These are phyloP conservation scores for Capsicum chinense DNA, from an alignment of 257 asterid genomes.

Conservation along the genomic window DNA sequence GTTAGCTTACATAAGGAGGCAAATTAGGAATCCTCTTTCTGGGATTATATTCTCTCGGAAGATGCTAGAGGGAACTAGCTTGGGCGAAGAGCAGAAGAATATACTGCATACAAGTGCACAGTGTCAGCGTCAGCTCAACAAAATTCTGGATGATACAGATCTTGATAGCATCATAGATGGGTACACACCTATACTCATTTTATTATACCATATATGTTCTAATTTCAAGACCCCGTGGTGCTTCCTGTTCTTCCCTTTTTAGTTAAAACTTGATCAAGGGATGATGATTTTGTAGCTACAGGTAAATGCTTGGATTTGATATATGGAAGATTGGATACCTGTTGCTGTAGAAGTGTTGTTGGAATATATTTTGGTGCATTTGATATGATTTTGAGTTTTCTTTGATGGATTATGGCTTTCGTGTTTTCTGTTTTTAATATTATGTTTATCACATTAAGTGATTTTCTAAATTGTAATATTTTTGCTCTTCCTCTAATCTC, in stretches of 20 bases:
- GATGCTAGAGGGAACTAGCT: slow-evolving; percentile 76
- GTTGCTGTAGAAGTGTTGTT: not conserved
- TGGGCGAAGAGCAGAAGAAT: slow-evolving; percentile 76
- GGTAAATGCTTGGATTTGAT: not conserved
- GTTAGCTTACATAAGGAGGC: slow-evolving; percentile 78
- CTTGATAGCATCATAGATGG: slow-evolving; percentile 90
- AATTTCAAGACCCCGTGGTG: not conserved
- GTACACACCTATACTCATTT: slow-evolving; percentile 42
- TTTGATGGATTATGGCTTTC: not conserved
- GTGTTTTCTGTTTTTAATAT: not conserved
- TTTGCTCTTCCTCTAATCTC: not conserved
- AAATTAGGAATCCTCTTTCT: slow-evolving; percentile 80
- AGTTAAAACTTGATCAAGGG: not conserved
- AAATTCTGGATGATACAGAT: slow-evolving; percentile 90
- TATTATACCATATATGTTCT: not conserved
- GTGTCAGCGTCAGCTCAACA: slow-evolving; percentile 85
- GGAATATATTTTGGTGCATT: slow-evolving; percentile 17
- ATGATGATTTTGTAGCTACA: slow-evolving; percentile 6
- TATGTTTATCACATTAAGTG: not conserved
- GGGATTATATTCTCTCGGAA: slow-evolving; percentile 85
- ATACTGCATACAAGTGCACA: slow-evolving; percentile 63
- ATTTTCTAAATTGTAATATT: slow-evolving; percentile 5
- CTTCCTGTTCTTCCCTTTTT: not conserved
- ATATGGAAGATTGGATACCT: not conserved
- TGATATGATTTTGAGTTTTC: not conserved